Evolutionary conservation across 2,329 filamentous ascomycete genomes (phyloP).

Genomic region (Hypoxylon rubiginosum): DNA sequence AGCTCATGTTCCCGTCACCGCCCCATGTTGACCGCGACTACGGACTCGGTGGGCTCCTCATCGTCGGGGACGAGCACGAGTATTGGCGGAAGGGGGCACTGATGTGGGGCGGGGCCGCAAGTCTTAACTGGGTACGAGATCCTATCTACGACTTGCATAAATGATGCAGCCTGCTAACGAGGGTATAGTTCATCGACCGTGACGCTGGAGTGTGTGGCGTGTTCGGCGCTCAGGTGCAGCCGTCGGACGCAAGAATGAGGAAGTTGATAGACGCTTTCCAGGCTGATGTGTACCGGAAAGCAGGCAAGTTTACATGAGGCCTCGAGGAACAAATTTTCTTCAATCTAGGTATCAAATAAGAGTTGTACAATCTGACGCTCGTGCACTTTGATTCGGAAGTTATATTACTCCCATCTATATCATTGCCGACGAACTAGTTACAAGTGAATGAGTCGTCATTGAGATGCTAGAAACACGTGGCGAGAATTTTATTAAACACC

Average conservation of each 20-base stretch:
- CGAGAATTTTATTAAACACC: no score
- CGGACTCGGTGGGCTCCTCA: constrained; percentile 60
- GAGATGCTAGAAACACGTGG: no score
- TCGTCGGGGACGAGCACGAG: constrained; percentile 54
- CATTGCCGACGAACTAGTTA: background rate
- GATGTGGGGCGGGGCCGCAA: constrained; percentile 62
- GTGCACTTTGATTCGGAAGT: no score
- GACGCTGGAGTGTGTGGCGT: constrained; percentile 57
- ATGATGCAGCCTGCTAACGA: constrained; percentile 5
- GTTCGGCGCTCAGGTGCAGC: constrained; percentile 59
- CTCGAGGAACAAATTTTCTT: background rate
- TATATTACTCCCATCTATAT: no score
- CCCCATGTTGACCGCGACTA: constrained; percentile 56
- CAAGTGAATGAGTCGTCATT: background rate
- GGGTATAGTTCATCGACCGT: constrained; percentile 51
- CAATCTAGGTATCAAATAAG: background rate
- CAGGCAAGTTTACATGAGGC: constrained; percentile 22
- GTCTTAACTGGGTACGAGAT: constrained; percentile 60
- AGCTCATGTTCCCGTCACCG: constrained; percentile 50
- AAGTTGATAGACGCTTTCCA: constrained; percentile 56
- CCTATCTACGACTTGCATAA: constrained; percentile 25
- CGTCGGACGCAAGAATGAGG: constrained; percentile 55
- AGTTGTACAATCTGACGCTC: background rate
- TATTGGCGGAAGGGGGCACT: constrained; percentile 57
- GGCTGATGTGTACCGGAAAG: constrained; percentile 56